phyloP scores from a whole-genome alignment of 2,329 filamentous ascomycete genomes.

The Pyrenochaeta sp. region DNA sequence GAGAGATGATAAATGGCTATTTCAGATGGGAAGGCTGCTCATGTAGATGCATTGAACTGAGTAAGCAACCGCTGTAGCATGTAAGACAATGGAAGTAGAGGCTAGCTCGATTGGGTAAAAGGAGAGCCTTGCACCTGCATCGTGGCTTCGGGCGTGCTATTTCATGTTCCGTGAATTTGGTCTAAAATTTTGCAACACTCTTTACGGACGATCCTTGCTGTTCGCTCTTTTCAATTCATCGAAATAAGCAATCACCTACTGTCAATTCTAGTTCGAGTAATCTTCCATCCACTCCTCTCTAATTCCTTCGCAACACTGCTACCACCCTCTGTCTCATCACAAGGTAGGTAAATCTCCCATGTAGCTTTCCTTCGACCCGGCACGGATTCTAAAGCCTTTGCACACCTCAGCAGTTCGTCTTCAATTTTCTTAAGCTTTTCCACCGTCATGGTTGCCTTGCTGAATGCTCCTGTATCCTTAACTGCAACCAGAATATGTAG shows the following conservation, averaged over 20 bases:
- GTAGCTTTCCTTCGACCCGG: background rate
- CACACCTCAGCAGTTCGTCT: slow-evolving; percentile 10
- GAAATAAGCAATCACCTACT: background rate
- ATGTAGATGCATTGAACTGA: background rate
- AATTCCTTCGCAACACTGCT: background rate
- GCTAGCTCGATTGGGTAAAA: background rate
- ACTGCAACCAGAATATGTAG: slow-evolving; percentile 7
- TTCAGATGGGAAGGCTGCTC: background rate
- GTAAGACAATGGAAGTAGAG: background rate
- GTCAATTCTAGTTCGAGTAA: background rate
- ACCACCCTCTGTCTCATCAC: background rate
- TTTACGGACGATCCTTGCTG: too few relatives aligned
- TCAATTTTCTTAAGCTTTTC: background rate
- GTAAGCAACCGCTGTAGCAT: background rate
- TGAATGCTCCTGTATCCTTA: background rate
- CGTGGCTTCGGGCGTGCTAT: background rate
- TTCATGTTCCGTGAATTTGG: background rate
- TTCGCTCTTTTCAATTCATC: too few relatives aligned
- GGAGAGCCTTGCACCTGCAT: background rate
- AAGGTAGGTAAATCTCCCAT: background rate
- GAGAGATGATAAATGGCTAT: background rate
- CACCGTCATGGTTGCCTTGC: background rate
- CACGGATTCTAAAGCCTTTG: slow-evolving; percentile 1
- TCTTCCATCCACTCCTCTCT: background rate
- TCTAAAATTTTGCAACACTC: background rate